Percentiles rank a stretch among this genome's conserved stretches.
Conservation (phyloP, 2,329 filamentous ascomycete species). For the Keithomyces neogunnii region DNA sequence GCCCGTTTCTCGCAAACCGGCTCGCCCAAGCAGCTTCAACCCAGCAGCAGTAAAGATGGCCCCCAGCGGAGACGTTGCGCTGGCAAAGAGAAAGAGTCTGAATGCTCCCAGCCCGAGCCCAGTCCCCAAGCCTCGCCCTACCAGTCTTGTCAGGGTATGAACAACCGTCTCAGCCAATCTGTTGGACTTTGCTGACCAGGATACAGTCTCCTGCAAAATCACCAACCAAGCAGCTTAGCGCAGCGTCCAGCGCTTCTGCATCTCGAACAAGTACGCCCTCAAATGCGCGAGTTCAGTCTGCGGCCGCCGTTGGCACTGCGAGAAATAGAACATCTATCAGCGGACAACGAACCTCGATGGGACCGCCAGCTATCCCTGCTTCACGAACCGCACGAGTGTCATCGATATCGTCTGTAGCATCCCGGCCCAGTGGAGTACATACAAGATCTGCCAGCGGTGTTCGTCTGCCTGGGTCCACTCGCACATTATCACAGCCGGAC, state of each 20-base stretch:
- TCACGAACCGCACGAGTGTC: constrained; percentile 34
- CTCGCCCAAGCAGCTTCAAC: constrained; percentile 43
- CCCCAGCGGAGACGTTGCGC: constrained; percentile 38
- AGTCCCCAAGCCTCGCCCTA: constrained; percentile 47
- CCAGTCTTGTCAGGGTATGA: constrained; percentile 47
- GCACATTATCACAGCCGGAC: constrained; percentile 26
- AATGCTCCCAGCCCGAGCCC: constrained; percentile 68
- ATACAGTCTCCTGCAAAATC: constrained; percentile 67
- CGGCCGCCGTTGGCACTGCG: constrained; percentile 18
- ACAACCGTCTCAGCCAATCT: neutral
- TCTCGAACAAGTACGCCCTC: constrained; percentile 60
- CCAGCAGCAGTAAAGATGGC: constrained; percentile 30
- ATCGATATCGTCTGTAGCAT: constrained; percentile 32
- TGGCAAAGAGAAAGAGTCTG: constrained; percentile 57
- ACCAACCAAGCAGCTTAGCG: constrained; percentile 63
- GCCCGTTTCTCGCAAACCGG: constrained; percentile 28
- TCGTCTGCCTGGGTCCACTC: constrained; percentile 28
- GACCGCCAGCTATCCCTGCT: constrained; percentile 47
- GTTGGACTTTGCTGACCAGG: neutral
- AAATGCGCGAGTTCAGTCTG: constrained; percentile 37
- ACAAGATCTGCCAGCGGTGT: constrained; percentile 32
- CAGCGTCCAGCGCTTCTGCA: constrained; percentile 46
- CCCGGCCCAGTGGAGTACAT: constrained; percentile 22
- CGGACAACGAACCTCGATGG: constrained; percentile 57
- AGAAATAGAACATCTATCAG: constrained; percentile 49